A percentile compares a stretch with the other conserved stretches of the same genome.
Evolutionary conservation across 1,284 basidiomycete species (phyloP).

Genomic region (Cryptococcus wingfieldii): DNA sequence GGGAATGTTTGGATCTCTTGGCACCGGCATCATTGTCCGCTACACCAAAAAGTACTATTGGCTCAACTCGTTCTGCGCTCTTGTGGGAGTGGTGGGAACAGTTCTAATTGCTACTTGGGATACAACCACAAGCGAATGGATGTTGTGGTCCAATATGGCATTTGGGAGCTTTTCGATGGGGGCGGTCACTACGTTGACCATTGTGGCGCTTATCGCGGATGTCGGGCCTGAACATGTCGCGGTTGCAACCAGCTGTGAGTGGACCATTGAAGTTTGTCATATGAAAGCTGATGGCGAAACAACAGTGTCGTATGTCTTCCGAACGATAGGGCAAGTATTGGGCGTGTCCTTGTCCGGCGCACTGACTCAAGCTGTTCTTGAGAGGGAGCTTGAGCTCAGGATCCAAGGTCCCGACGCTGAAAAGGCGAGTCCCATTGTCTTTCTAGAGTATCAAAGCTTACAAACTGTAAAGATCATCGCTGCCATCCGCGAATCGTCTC

Average conservation of each 20-base stretch:
- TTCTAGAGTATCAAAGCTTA: background rate
- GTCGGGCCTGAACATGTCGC: slow-evolving; percentile 74
- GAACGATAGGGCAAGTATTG: slow-evolving; percentile 84
- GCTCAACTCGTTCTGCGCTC: slow-evolving; percentile 47
- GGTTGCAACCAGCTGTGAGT: slow-evolving; percentile 79
- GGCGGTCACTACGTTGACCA: slow-evolving; percentile 36
- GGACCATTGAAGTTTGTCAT: no score
- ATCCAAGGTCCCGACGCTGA: slow-evolving; percentile 69
- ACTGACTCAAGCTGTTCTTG: slow-evolving; percentile 69
- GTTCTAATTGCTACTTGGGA: slow-evolving; percentile 30
- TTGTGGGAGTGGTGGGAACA: slow-evolving; percentile 22
- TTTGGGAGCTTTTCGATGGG: slow-evolving; percentile 23
- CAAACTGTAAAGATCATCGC: slow-evolving; percentile 48
- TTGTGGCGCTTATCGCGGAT: slow-evolving; percentile 69
- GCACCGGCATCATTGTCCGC: slow-evolving; percentile 81
- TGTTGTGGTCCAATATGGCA: slow-evolving; percentile 56
- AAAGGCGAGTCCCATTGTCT: slow-evolving; percentile 55
- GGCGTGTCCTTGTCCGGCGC: slow-evolving; percentile 81
- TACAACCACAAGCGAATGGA: slow-evolving; percentile 53
- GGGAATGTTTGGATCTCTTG: slow-evolving; percentile 72
- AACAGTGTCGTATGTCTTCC: slow-evolving; percentile 80
- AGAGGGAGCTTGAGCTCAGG: slow-evolving; percentile 61
- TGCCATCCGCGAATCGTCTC: slow-evolving; percentile 68
- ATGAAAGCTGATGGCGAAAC: background rate
- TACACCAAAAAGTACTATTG: slow-evolving; percentile 73